These are phyloP conservation scores for Phytophthora podocarpi DNA, from an alignment of 352 stramenopile species.

Conservation along the genomic window DNA sequence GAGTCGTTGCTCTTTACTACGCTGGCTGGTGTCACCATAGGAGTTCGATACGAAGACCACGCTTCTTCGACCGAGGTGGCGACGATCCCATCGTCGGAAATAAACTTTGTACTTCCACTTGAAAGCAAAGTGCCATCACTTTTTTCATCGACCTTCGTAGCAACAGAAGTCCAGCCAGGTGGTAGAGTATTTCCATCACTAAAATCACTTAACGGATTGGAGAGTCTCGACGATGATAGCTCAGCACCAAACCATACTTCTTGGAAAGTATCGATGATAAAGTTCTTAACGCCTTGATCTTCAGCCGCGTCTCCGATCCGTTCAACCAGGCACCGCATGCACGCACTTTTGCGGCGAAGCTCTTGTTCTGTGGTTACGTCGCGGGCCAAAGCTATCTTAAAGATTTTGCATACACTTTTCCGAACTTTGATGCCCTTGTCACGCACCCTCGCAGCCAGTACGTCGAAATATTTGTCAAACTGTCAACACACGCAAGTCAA, in stretches of 20 bases:
- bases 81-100: conserved; percentile 62
- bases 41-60: conserved; percentile 61
- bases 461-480: conserved; percentile 86
- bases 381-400: conserved; percentile 45
- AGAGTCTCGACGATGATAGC: conserved; percentile 50
- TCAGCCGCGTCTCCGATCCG: conserved; percentile 73
- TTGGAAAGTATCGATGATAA: conserved; percentile 87
- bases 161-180: conserved; percentile 54
- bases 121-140: background rate
- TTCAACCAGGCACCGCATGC: conserved; percentile 79
- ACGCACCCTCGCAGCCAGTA: conserved; percentile 69
- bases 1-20: conserved; percentile 66
- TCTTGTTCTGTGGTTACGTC: conserved; percentile 33
- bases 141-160: conserved; percentile 1
- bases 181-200: conserved; percentile 46
- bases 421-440: conserved; percentile 88
- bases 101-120: conserved; percentile 38
- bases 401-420: conserved; percentile 87
- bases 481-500: conserved; percentile 23
- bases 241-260: conserved; percentile 86
- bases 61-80: conserved; percentile 60
- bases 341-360: conserved; percentile 59
- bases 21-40: conserved; percentile 60
- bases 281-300: conserved; percentile 83
- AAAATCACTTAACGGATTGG: conserved; percentile 39